These are phyloP conservation scores for Colletotrichum sp. DNA, from an alignment of 2,329 filamentous ascomycete genomes.

Conservation along the genomic window DNA sequence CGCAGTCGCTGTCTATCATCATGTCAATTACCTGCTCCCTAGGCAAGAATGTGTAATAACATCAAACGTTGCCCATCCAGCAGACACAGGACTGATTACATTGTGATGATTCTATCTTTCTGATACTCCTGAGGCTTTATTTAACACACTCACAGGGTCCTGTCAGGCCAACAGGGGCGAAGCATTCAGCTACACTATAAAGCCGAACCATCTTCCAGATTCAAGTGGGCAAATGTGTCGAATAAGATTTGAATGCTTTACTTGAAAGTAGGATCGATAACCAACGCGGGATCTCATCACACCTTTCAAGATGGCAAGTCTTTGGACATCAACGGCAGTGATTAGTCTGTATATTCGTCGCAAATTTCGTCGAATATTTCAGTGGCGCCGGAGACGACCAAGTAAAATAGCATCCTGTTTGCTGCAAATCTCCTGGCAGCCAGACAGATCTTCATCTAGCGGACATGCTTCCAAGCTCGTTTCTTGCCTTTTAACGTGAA, in stretches of 20 bases:
- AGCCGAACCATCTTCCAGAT: no score
- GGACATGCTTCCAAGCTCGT: fast-evolving
- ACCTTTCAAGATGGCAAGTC: not conserved
- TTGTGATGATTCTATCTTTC: fast-evolving
- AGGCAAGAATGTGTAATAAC: fast-evolving
- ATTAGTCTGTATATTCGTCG: not conserved
- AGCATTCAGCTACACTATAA: no score
- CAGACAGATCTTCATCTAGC: not conserved
- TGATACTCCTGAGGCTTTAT: no score
- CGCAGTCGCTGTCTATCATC: fast-evolving
- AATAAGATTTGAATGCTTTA: no score
- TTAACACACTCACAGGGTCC: no score
- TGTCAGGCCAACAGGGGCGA: fast-evolving
- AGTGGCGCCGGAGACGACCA: not conserved
- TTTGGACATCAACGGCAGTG: fast-evolving
- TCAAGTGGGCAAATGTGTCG: no score
- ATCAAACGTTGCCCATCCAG: fast-evolving
- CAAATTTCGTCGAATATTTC: not conserved
- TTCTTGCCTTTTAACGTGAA: not conserved
- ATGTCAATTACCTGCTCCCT: fast-evolving
- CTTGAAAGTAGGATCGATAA: fast-evolving
- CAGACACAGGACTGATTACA: fast-evolving
- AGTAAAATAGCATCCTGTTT: no score
- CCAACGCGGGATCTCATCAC: fast-evolving
- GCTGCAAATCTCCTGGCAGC: no score